phyloP scores from a whole-genome alignment of 306 rosid genomes.

The Ceratonia siliqua region DNA sequence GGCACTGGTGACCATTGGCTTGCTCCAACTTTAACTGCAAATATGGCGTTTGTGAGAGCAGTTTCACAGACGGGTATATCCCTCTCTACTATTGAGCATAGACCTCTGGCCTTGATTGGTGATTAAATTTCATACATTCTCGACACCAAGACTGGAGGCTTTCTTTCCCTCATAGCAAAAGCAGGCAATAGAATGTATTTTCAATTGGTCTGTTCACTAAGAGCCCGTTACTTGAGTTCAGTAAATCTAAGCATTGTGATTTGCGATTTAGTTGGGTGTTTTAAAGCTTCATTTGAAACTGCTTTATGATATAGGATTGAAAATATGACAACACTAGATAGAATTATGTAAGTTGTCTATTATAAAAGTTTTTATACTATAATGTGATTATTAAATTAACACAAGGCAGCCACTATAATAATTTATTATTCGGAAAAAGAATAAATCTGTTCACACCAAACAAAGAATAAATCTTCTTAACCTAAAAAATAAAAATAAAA shows the following conservation, averaged over 20 bases:
- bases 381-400: not conserved
- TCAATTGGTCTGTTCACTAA: slow-evolving; percentile 5
- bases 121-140: slow-evolving; percentile 51
- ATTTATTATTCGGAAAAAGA: slow-evolving; percentile 19
- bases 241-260: not conserved
- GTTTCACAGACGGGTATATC: slow-evolving; percentile 96
- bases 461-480: not conserved
- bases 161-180: slow-evolving; percentile 12
- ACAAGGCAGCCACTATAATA: not conserved
- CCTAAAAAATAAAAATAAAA: not conserved
- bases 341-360: not conserved
- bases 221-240: not conserved
- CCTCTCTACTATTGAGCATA: slow-evolving; percentile 70
- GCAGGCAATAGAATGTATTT: slow-evolving; percentile 22
- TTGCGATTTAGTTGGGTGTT: not conserved
- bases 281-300: not conserved
- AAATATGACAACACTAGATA: not conserved
- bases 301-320: not conserved
- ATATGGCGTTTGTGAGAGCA: slow-evolving; percentile 92
- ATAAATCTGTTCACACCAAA: not conserved
- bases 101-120: slow-evolving; percentile 86
- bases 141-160: slow-evolving; percentile 15
- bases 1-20: slow-evolving; percentile 90
- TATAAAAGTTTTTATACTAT: not conserved
- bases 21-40: slow-evolving; percentile 88